These are phyloP conservation scores for Fusarium sulawesiense DNA, from an alignment of 2,329 filamentous ascomycete species.

Conservation along the genomic window DNA sequence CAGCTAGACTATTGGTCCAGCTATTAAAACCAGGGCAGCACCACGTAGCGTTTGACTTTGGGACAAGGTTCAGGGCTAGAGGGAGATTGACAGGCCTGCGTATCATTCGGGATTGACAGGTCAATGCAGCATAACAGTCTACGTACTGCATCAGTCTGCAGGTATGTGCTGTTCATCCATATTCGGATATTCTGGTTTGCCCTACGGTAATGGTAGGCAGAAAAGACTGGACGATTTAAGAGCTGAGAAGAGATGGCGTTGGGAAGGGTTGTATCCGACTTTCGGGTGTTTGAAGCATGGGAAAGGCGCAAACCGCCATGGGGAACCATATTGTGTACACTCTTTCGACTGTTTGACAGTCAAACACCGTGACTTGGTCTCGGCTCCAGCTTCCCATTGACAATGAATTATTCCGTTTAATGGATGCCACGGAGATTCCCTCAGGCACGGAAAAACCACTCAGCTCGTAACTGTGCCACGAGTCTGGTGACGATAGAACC, in stretches of 20 bases:
- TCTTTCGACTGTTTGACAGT: no score
- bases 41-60: slow-evolving; percentile 3
- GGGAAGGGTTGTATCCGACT: no score
- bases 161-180: neutral
- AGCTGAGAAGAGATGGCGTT: neutral
- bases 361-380: no score
- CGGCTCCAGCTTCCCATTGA: no score
- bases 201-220: neutral
- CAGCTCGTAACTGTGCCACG: neutral
- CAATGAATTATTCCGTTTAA: neutral
- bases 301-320: neutral
- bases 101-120: slow-evolving; percentile 1
- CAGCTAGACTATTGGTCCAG: neutral
- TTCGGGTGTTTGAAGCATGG: neutral
- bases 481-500: slow-evolving; percentile 16
- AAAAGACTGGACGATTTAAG: neutral
- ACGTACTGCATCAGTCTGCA: neutral
- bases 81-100: slow-evolving; percentile 1
- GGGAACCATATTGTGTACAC: neutral
- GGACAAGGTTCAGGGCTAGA: slow-evolving; percentile 5
- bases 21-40: neutral
- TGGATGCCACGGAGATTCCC: neutral
- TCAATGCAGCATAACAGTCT: neutral
- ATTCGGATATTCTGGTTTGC: neutral
- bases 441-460: neutral